phyloP scores from a whole-genome alignment of 768 basidiomycete species.

The Phlebiopsis gigantea region DNA sequence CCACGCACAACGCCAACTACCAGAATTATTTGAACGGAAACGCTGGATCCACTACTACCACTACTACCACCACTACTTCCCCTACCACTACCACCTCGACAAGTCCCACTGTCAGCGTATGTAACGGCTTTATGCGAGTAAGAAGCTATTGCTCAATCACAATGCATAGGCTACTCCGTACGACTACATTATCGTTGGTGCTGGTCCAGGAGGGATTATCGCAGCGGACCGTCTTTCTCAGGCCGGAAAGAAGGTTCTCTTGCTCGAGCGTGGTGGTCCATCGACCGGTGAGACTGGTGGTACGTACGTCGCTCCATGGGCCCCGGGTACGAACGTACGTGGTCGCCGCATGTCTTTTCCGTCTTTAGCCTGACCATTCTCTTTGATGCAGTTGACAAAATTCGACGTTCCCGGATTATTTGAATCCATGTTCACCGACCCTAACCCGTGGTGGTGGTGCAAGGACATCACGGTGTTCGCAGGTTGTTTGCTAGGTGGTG shows the following conservation, averaged over 20 bases:
- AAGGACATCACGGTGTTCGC: constrained; percentile 61
- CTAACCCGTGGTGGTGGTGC: constrained; percentile 59
- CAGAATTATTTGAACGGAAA: constrained; percentile 45
- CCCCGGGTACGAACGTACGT: constrained; percentile 39
- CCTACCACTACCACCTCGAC: constrained; percentile 32
- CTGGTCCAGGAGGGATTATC: constrained; percentile 54
- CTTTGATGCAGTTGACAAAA: constrained; percentile 45
- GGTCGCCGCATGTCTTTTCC: not conserved
- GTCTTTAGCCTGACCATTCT: not conserved
- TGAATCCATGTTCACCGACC: constrained; percentile 59
- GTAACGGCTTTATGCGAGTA: not conserved
- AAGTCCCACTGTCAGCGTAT: constrained; percentile 29
- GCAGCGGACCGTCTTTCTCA: constrained; percentile 55
- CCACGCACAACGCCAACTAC: constrained; percentile 43
- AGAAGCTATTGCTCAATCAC: not conserved
- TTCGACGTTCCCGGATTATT: constrained; percentile 64
- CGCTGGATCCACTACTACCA: constrained; percentile 26
- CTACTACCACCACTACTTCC: constrained; percentile 29
- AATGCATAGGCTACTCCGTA: constrained; percentile 29
- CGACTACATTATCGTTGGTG: constrained; percentile 50
- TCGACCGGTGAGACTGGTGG: constrained; percentile 56
- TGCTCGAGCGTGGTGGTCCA: constrained; percentile 61
- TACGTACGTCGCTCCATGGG: constrained; percentile 48
- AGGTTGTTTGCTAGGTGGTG: constrained; percentile 60
- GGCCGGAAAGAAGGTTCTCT: constrained; percentile 56